phyloP scores from a whole-genome alignment of 495 filamentous ascomycete species.

The Bombardia bombarda region DNA sequence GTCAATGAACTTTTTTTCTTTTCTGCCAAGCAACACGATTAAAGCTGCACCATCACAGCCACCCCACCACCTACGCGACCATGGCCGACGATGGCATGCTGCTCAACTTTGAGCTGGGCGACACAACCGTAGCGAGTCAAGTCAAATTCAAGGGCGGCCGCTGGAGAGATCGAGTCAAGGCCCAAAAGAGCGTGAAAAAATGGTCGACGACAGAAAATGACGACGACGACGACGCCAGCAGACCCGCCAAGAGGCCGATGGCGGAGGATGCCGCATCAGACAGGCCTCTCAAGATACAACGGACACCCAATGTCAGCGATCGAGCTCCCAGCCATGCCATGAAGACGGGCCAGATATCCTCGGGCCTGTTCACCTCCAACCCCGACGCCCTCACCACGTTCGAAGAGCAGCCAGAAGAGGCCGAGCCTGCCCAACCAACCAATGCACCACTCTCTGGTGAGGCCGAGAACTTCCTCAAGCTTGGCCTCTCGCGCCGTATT shows the following conservation, averaged over 20 bases:
- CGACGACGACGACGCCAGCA: constrained; percentile 17
- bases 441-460: constrained; percentile 90
- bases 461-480: constrained; percentile 69
- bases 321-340: constrained; percentile 19
- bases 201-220: constrained; percentile 7
- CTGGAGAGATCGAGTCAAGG: constrained; percentile 81
- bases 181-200: constrained; percentile 60
- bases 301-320: constrained; percentile 11
- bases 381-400: constrained; percentile 55
- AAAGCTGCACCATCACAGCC: not conserved
- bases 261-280: constrained; percentile 9
- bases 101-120: constrained; percentile 77
- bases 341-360: constrained; percentile 53
- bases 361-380: constrained; percentile 86
- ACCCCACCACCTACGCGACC: constrained; percentile 2
- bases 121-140: constrained; percentile 49
- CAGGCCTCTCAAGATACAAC: constrained; percentile 11
- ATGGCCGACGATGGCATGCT: constrained; percentile 97
- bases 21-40: constrained; percentile 10
- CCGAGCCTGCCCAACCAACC: constrained; percentile 62
- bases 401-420: constrained; percentile 31
- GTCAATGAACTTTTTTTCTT: constrained; percentile 22
- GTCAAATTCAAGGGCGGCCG: constrained; percentile 76
- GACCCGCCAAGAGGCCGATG: constrained; percentile 1
- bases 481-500: constrained; percentile 70